phyloP scores from a whole-genome alignment of 23 red algal genomes.

The Chondrus crispus region DNA sequence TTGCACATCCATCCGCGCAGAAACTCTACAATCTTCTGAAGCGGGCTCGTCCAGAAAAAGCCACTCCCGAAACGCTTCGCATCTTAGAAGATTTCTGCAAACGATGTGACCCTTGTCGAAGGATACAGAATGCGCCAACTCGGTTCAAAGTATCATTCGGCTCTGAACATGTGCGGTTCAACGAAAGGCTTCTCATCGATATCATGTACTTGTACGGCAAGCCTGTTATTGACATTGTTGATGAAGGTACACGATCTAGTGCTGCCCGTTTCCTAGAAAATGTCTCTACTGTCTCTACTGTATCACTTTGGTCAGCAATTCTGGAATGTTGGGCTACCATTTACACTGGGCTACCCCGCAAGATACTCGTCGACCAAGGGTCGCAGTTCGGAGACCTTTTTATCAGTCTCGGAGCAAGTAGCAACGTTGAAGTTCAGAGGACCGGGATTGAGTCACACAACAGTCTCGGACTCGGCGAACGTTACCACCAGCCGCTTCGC shows the following conservation, averaged over 20 bases:
- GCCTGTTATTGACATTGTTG: neutral
- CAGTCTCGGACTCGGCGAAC: no score
- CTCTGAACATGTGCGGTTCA: neutral
- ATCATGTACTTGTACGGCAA: neutral
- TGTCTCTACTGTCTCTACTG: no score
- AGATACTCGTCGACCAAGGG: no score
- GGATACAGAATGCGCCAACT: neutral
- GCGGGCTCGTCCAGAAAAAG: neutral
- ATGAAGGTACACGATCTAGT: neutral
- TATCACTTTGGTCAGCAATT: no score
- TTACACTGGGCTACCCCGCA: no score
- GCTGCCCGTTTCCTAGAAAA: no score
- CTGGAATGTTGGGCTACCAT: no score
- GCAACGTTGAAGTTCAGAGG: no score
- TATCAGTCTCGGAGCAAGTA: no score
- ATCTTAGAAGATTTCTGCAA: neutral
- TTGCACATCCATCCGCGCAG: neutral
- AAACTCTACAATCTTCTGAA: neutral
- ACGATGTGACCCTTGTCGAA: neutral
- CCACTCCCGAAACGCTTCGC: neutral
- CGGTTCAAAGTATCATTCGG: neutral
- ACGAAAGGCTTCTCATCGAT: neutral
- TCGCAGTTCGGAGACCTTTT: no score
- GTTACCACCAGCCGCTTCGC: no score
- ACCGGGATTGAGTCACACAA: no score